Evolutionary conservation across 352 stramenopile genomes (phyloP), one percentile per base, ranked within the genome.

Genomic region (Phytophthora cactorum): DNA sequence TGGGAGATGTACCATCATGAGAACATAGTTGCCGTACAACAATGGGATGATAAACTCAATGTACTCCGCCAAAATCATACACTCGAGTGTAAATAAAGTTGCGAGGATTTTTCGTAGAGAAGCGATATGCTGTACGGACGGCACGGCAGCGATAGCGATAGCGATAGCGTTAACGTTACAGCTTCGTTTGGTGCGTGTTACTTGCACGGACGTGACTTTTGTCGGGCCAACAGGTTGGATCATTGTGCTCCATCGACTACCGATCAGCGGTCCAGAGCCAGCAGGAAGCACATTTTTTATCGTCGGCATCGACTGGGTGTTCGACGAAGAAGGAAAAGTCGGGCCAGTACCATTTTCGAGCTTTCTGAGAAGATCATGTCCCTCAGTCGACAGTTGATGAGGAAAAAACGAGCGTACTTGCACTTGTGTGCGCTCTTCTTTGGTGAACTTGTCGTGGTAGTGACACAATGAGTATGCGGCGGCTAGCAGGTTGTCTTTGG

Each of bases 1-100:
- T 1, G 72, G 65, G 8, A 79, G 66, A 2, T 47, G 45, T 1
- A 70, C 43, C 65, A 82, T 59, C n/a, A 75, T 61, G n/a, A 65
- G 22, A 17, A 72, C 38, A 11, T 64, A 82, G 3, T 25, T 63
- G 14, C 38, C 64, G 44, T 82, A 82, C 31, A 81, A 49, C 3
- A 80, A n/a, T 0, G 71, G 77, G 17, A 85, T 71, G 44, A 82
- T 47, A 15, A 65, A 72, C 36, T 85, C 74, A 9, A 73, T 52
- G 55, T 85, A 85, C 58, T 80, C 77, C 4, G 71, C 38, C 2
- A 85, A 32, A 5, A 72, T 54, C 12, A 78, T 68, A 46, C 71
- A 85, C 58, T 85, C 77, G 34, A 70, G 71, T 2, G 73, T 75
- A 52, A 78, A 82, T 5, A 78, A 10, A 4, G 58, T 50, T 12